Conservation (phyloP, 2,329 filamentous ascomycete species). For the Bipolaris victoriae region DNA sequence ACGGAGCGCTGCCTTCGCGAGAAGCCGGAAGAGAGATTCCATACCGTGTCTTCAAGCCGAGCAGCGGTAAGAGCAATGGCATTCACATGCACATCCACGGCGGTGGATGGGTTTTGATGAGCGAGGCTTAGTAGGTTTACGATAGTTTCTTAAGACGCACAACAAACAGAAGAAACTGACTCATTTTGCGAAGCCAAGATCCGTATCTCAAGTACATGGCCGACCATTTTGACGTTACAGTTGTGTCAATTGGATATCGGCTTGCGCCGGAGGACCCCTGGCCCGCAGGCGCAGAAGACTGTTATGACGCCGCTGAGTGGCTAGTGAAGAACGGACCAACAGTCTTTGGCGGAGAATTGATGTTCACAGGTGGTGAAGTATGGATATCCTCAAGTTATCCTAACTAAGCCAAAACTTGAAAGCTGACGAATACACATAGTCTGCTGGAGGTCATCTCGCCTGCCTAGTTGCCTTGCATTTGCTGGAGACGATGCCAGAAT, state of each 20-base stretch:
- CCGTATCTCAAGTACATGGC: slow-evolving; percentile 58
- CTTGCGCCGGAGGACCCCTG: slow-evolving; percentile 66
- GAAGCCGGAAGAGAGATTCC: slow-evolving; percentile 59
- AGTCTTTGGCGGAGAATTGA: slow-evolving; percentile 52
- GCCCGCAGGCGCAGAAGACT: slow-evolving; percentile 62
- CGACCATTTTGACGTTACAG: slow-evolving; percentile 55
- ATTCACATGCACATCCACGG: slow-evolving; percentile 65
- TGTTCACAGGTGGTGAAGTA: slow-evolving; percentile 52
- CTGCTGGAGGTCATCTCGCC: slow-evolving; percentile 60
- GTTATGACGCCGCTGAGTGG: slow-evolving; percentile 62
- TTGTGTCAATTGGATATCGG: slow-evolving; percentile 64
- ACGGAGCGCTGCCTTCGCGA: slow-evolving; percentile 59
- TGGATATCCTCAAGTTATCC: slow-evolving; percentile 18
- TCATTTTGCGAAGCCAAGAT: slow-evolving; percentile 51
- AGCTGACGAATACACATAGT: slow-evolving; percentile 35
- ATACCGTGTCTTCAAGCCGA: slow-evolving; percentile 59
- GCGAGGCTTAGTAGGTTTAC: slow-evolving; percentile 35
- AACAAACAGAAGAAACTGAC: slow-evolving; percentile 5
- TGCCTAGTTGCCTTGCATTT: slow-evolving; percentile 57
- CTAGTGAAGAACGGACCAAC: slow-evolving; percentile 56
- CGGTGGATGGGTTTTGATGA: slow-evolving; percentile 56
- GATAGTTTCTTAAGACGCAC: neutral
- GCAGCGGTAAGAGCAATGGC: slow-evolving; percentile 53
- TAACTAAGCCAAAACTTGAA: neutral
- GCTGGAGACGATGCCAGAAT: slow-evolving; percentile 44